Percentiles rank a stretch among this genome's conserved stretches.
These are phyloP conservation scores for Aspergillus sp. DNA, from an alignment of 2,329 filamentous ascomycete genomes.

Conservation along the genomic window DNA sequence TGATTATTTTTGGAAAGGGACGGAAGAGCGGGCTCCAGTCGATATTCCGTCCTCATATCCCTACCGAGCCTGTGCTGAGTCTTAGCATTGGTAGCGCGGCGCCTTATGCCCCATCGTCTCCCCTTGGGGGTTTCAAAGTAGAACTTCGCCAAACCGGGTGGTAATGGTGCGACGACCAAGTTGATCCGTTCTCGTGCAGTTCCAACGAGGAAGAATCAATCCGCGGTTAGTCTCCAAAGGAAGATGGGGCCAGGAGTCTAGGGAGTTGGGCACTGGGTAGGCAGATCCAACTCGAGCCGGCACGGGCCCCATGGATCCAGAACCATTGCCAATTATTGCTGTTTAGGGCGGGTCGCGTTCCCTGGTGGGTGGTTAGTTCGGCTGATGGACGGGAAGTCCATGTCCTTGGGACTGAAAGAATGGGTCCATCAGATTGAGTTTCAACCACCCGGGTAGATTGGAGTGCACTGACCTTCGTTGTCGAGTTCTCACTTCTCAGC, in stretches of 20 bases:
- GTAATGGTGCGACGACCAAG: neutral
- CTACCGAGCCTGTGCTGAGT: neutral
- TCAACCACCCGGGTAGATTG: constrained; percentile 5
- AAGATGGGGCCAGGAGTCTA: neutral
- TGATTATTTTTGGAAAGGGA: neutral
- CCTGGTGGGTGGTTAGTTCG: neutral
- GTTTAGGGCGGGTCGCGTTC: neutral
- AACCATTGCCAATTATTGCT: neutral
- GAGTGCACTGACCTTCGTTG: neutral
- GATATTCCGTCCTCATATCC: neutral
- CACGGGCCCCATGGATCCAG: neutral
- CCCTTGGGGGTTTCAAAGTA: neutral
- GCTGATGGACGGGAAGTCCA: constrained; percentile 4
- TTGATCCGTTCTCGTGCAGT: neutral
- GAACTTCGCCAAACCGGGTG: neutral
- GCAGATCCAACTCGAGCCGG: neutral
- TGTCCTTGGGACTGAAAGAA: neutral
- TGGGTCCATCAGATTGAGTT: constrained; percentile 7
- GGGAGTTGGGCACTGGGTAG: neutral
- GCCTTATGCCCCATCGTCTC: neutral
- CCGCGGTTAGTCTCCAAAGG: neutral
- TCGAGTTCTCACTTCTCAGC: neutral
- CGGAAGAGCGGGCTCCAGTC: neutral
- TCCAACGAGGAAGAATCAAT: neutral
- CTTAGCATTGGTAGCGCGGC: neutral